Evolutionary conservation across 352 stramenopile species (phyloP).

Genomic region (Phytophthora citrophthora): DNA sequence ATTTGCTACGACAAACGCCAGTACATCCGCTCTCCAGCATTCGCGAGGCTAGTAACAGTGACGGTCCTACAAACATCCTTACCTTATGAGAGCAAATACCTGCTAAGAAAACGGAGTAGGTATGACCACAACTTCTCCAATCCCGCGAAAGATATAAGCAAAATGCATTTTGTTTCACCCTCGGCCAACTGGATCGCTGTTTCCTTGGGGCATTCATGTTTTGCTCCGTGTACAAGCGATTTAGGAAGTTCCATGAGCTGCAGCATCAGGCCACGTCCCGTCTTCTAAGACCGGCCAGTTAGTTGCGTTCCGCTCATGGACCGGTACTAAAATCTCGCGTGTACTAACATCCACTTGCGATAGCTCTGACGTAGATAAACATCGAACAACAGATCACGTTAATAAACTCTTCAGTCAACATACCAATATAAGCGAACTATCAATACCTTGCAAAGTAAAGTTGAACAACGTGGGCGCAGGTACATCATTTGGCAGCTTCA

Average conservation of each 20-base stretch:
- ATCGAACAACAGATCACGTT: neutral
- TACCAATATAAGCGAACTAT: too few species aligned
- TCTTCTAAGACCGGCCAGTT: conserved; percentile 84
- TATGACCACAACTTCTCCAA: conserved; percentile 2
- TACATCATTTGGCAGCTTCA: conserved; percentile 88
- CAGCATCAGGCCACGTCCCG: conserved; percentile 65
- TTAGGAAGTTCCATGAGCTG: conserved; percentile 39
- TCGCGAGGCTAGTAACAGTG: conserved; percentile 16
- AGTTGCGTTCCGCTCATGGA: conserved; percentile 64
- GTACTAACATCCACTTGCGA: conserved; percentile 72
- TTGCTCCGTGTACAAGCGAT: conserved; percentile 39
- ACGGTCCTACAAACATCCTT: conserved; percentile 55
- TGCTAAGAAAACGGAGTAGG: conserved; percentile 10
- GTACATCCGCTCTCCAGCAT: conserved; percentile 39
- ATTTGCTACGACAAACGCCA: conserved; percentile 42
- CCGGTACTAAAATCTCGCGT: conserved; percentile 82
- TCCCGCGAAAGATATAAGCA: conserved; percentile 48
- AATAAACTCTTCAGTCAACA: neutral
- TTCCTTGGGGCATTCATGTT: conserved; percentile 32
- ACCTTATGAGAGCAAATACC: conserved; percentile 48
- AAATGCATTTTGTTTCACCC: conserved; percentile 64
- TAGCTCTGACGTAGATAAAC: conserved; percentile 55
- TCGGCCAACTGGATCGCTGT: conserved; percentile 31
- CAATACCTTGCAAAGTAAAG: conserved; percentile 90
- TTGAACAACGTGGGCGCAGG: conserved; percentile 92